A percentile compares a stretch with the other conserved stretches of the same genome.
Conservation (phyloP, 768 basidiomycete species). For the Daedaleopsis nitida region DNA sequence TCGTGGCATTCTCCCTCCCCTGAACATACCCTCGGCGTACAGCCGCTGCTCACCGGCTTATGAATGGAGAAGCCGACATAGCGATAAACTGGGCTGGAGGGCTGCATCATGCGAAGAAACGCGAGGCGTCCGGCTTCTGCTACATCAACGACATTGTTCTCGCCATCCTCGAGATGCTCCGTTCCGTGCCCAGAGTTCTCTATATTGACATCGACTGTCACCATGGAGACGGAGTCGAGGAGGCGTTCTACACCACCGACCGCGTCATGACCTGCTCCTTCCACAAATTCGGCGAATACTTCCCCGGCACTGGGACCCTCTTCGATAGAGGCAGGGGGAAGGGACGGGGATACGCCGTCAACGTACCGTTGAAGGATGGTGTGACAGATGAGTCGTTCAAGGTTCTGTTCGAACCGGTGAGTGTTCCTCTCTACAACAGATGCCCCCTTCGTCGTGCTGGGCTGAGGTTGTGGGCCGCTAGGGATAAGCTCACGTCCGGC, state of each 20-base stretch:
- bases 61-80: slow-evolving; percentile 76
- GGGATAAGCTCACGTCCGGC: slow-evolving; percentile 15
- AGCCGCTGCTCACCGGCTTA: slow-evolving; percentile 83
- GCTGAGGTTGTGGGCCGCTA: slow-evolving; percentile 18
- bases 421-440: slow-evolving; percentile 26
- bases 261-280: slow-evolving; percentile 97
- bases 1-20: not conserved
- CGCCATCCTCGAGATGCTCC: slow-evolving; percentile 87
- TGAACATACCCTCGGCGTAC: not conserved
- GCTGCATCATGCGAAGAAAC: slow-evolving; percentile 97
- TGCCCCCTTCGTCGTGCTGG: slow-evolving; percentile 2
- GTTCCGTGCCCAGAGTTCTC: slow-evolving; percentile 82
- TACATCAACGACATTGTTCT: slow-evolving; percentile 99
- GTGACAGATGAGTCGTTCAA: slow-evolving; percentile 87
- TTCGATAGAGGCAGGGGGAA: slow-evolving; percentile 83
- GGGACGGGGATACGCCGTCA: slow-evolving; percentile 87
- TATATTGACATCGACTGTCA: slow-evolving; percentile 99
- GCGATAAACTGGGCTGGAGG: slow-evolving; percentile 98
- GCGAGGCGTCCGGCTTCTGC: slow-evolving; percentile 97
- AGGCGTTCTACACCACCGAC: slow-evolving; percentile 97
- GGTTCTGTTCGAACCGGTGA: slow-evolving; percentile 89
- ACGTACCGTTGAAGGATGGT: slow-evolving; percentile 93
- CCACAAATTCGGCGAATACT: slow-evolving; percentile 97
- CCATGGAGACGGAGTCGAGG: slow-evolving; percentile 98
- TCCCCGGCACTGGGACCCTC: slow-evolving; percentile 87